These are phyloP conservation scores for Pythium utonaiense DNA, from an alignment of 352 stramenopile species.

Conservation along the genomic window DNA sequence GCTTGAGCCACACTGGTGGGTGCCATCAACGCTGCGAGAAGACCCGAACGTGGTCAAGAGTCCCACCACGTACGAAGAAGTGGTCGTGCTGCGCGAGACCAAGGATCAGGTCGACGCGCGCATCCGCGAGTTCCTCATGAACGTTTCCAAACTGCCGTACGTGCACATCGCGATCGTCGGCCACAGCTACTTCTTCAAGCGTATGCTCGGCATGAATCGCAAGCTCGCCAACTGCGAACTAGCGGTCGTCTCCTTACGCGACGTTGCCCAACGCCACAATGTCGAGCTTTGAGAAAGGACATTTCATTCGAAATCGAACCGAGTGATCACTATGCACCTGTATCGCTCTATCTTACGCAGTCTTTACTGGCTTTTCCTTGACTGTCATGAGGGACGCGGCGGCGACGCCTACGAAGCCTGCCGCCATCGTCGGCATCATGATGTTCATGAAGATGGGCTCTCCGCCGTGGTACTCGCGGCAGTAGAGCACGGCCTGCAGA, in stretches of 20 bases:
- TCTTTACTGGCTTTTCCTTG: slow-evolving; percentile 23
- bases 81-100: slow-evolving; percentile 56
- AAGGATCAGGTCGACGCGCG: slow-evolving; percentile 51
- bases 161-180: slow-evolving; percentile 75
- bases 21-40: slow-evolving; percentile 33
- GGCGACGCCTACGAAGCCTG: slow-evolving; percentile 50
- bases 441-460: slow-evolving; percentile 78
- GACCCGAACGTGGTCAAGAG: slow-evolving; percentile 27
- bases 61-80: slow-evolving; percentile 38
- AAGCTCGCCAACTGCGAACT: slow-evolving; percentile 85
- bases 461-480: slow-evolving; percentile 70
- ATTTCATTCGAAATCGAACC: slow-evolving; percentile 1
- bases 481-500: slow-evolving; percentile 78
- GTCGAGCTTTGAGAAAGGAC: slow-evolving; percentile 2
- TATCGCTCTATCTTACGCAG: background rate
- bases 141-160: slow-evolving; percentile 52
- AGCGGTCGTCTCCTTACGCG: slow-evolving; percentile 32
- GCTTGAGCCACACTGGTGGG: slow-evolving; percentile 64
- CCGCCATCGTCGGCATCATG: slow-evolving; percentile 73
- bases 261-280: slow-evolving; percentile 25
- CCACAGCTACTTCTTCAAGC: slow-evolving; percentile 85
- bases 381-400: slow-evolving; percentile 45
- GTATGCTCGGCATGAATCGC: slow-evolving; percentile 70
- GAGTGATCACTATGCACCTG: background rate
- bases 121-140: slow-evolving; percentile 60